Evolutionary conservation across 352 stramenopile genomes (phyloP).

Genomic region (Phytophthora rubi): DNA sequence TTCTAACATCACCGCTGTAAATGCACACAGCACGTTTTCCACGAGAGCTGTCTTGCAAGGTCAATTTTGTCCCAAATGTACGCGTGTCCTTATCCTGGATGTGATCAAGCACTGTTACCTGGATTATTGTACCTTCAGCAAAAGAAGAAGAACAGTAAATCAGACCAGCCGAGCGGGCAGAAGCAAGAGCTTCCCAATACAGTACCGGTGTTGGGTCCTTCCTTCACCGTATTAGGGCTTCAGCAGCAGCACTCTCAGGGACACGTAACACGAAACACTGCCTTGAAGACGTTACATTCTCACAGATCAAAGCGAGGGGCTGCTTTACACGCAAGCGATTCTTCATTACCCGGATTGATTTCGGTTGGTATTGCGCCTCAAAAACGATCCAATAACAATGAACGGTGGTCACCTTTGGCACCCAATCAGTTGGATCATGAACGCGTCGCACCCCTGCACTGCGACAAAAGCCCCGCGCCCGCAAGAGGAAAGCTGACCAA

Average conservation of each 20-base stretch:
- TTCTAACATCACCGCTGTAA: background rate
- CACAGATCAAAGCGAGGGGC: background rate
- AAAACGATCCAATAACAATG: background rate
- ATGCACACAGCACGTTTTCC: constrained; percentile 65
- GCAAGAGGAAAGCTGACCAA: constrained; percentile 16
- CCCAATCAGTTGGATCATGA: constrained; percentile 27
- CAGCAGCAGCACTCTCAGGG: constrained; percentile 12
- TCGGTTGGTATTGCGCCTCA: constrained; percentile 12
- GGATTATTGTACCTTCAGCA: constrained; percentile 52
- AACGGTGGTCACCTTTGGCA: background rate
- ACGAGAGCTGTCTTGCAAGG: constrained; percentile 78
- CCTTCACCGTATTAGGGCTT: constrained; percentile 32
- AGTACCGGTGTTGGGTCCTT: constrained; percentile 7
- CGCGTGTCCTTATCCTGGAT: constrained; percentile 54
- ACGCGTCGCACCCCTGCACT: background rate
- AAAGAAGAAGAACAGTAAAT: constrained; percentile 24
- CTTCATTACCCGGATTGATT: constrained; percentile 11
- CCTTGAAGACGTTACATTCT: background rate
- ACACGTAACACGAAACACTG: background rate
- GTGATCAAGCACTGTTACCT: constrained; percentile 63
- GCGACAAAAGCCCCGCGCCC: background rate
- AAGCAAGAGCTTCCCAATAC: background rate
- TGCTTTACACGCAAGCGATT: background rate
- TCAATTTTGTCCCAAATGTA: constrained; percentile 73
- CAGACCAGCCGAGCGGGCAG: background rate